A percentile compares a stretch with the other conserved stretches of the same genome.
phyloP scores from a whole-genome alignment of 768 basidiomycete species.

The Coprinopsis sp. region DNA sequence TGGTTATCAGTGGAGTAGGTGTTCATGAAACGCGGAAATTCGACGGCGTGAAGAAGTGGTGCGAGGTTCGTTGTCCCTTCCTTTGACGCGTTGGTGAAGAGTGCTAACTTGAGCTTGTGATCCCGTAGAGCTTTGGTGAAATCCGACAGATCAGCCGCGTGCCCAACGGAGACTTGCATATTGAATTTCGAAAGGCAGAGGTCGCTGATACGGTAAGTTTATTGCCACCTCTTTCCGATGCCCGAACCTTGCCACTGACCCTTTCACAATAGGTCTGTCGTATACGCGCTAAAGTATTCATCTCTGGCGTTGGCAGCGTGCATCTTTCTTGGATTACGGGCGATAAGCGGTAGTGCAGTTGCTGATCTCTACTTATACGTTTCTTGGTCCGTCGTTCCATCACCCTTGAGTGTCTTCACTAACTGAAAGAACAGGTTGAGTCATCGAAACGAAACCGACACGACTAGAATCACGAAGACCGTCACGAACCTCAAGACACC shows the following conservation, averaged over 20 bases:
- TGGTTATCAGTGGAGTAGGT: constrained; percentile 67
- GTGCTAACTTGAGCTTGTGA: not conserved
- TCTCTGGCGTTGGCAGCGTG: constrained; percentile 73
- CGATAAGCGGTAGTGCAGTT: constrained; percentile 37
- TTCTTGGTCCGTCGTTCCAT: too few relatives aligned
- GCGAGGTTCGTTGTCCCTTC: constrained; percentile 47
- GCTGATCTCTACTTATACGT: too few relatives aligned
- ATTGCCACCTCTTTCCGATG: too few relatives aligned
- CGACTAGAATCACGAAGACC: too few relatives aligned
- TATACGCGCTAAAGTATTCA: constrained; percentile 68
- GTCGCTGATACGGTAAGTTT: constrained; percentile 78
- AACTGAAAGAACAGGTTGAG: too few relatives aligned
- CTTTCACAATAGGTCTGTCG: constrained; percentile 59
- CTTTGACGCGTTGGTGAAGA: not conserved
- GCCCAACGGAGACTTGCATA: constrained; percentile 75
- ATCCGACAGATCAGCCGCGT: constrained; percentile 66
- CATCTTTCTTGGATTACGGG: constrained; percentile 71
- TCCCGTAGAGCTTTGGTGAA: constrained; percentile 67
- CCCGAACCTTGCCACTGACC: not conserved
- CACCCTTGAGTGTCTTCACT: too few relatives aligned
- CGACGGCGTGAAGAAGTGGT: constrained; percentile 70
- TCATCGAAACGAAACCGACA: too few relatives aligned
- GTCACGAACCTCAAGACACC: too few relatives aligned
- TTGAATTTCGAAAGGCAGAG: constrained; percentile 69
- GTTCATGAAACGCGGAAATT: constrained; percentile 56